A percentile compares a stretch with the other conserved stretches of the same genome.
phyloP scores from a whole-genome alignment of 768 basidiomycete genomes.

The Sistotremastrum niveocremeum region DNA sequence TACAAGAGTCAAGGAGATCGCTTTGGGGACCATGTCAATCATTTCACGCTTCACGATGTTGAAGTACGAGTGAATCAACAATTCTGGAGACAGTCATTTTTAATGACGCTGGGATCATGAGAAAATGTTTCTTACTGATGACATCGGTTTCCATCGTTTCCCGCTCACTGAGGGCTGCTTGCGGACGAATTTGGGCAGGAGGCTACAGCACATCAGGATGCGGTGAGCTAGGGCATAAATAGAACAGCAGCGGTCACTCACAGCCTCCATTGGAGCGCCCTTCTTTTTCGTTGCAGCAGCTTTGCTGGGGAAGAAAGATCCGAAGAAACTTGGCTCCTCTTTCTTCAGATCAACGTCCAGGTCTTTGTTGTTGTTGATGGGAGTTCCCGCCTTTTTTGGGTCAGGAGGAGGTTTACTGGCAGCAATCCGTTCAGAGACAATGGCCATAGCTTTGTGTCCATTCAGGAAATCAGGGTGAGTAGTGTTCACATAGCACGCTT shows the following conservation, averaged over 20 bases:
- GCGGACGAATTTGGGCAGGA: slow-evolving; percentile 77
- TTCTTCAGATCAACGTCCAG: slow-evolving; percentile 82
- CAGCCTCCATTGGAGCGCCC: slow-evolving; percentile 46
- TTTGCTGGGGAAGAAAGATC: slow-evolving; percentile 83
- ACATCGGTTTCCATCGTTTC: slow-evolving; percentile 99
- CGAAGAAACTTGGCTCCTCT: slow-evolving; percentile 87
- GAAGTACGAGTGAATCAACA: slow-evolving; percentile 93
- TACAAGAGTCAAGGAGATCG: slow-evolving; percentile 83
- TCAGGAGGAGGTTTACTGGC: slow-evolving; percentile 73
- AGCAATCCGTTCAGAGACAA: slow-evolving; percentile 72
- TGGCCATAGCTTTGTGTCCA: slow-evolving; percentile 89
- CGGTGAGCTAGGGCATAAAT: slow-evolving; percentile 11
- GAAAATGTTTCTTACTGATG: slow-evolving; percentile 66
- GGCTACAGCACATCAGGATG: slow-evolving; percentile 43
- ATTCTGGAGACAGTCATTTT: slow-evolving; percentile 38
- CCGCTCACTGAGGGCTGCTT: slow-evolving; percentile 80
- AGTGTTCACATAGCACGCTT: slow-evolving; percentile 97
- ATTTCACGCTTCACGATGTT: slow-evolving; percentile 98
- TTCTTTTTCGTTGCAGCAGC: slow-evolving; percentile 50
- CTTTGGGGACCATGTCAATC: slow-evolving; percentile 99
- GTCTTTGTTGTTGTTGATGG: slow-evolving; percentile 87
- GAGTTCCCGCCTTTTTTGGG: slow-evolving; percentile 49
- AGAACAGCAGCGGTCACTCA: slow-evolving; percentile 17
- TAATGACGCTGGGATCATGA: background rate
- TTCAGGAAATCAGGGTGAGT: slow-evolving; percentile 98